Evolutionary conservation across 495 filamentous ascomycete species (phyloP).

Genomic region (Penicillium cataractarum): DNA sequence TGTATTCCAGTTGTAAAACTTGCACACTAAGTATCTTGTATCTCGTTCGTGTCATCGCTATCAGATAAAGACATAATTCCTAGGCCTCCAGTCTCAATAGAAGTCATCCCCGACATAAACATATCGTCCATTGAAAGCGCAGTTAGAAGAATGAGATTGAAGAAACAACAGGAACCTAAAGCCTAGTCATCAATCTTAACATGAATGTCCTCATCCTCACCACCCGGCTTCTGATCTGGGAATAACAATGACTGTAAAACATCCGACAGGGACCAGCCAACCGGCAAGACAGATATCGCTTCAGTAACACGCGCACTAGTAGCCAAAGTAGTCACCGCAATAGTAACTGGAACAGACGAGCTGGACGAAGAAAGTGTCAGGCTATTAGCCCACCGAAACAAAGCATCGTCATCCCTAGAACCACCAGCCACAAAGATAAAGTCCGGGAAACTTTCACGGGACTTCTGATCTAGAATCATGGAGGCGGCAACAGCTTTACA

Average conservation of each 20-base stretch:
- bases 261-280: slow-evolving; percentile 18
- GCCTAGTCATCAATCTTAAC: slow-evolving; percentile 1
- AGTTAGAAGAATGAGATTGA: neutral
- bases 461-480: slow-evolving; percentile 52
- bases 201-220: neutral
- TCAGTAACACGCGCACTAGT: slow-evolving; percentile 56
- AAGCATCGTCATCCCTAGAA: slow-evolving; percentile 77
- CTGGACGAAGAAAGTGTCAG: slow-evolving; percentile 33
- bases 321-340: slow-evolving; percentile 70
- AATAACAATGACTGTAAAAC: slow-evolving; percentile 13
- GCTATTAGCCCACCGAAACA: slow-evolving; percentile 85
- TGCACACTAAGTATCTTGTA: neutral
- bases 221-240: neutral
- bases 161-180: neutral
- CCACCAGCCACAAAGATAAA: slow-evolving; percentile 84
- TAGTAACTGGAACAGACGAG: slow-evolving; percentile 12
- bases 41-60: neutral
- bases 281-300: slow-evolving; percentile 31
- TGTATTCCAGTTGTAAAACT: too few species aligned
- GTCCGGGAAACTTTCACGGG: slow-evolving; percentile 48
- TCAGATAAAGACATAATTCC: neutral
- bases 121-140: neutral
- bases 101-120: neutral
- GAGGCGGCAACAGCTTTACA: slow-evolving; percentile 75
- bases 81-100: neutral